Evolutionary conservation across 2,329 filamentous ascomycete genomes (phyloP), one percentile per base, ranked within the genome.

Genomic region (Calonectria ilicicola): DNA sequence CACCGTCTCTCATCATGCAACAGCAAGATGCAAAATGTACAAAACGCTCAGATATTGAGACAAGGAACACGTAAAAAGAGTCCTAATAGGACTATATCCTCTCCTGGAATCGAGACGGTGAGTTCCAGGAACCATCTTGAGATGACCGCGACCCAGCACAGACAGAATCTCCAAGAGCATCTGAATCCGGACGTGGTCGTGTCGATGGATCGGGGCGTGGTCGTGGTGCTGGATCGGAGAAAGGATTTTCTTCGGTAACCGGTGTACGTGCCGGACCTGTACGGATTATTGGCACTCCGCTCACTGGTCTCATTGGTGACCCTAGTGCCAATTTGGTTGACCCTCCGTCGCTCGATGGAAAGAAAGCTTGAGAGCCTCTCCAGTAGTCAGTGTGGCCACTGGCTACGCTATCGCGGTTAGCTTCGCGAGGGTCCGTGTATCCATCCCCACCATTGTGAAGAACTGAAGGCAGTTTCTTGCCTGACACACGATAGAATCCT

Each of bases 261-360:
- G 92, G 90, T 4, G 90, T 91, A 67, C 91, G 88, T 21, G 89
- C 91, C 19, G 92, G 92, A n/a, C 92, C 90, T n/a, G 90, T 88
- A 73, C 91, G 87, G 80, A 92, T 88, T 38, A 92, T 85, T n/a
- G 89, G 87, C 5, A 91, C 84, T 12, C 91, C 90, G 78, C 90
- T 92, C 67, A 90, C 87, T 35, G 89, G 89, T 56, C 90, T 86
- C 89, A 91, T 91, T 7, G 90, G 89, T 10, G 86, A 84, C 21
- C 90, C 90, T 12, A 91, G 84, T 9, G 90, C 87, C 40, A 91
- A 82, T 68, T 86, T 86, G 51, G 80, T 83, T 12, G 83, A 77
- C 49, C 83, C 74, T 72, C 80, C 73, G 65, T 80, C 73, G 15
- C 21, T 38, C 51, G 79, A 74, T 32, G 85, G 82, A 12, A 84